A percentile compares a stretch with the other conserved stretches of the same genome.
Conservation (phyloP, 1,284 basidiomycete species). For the Polyporus tsugae region DNA sequence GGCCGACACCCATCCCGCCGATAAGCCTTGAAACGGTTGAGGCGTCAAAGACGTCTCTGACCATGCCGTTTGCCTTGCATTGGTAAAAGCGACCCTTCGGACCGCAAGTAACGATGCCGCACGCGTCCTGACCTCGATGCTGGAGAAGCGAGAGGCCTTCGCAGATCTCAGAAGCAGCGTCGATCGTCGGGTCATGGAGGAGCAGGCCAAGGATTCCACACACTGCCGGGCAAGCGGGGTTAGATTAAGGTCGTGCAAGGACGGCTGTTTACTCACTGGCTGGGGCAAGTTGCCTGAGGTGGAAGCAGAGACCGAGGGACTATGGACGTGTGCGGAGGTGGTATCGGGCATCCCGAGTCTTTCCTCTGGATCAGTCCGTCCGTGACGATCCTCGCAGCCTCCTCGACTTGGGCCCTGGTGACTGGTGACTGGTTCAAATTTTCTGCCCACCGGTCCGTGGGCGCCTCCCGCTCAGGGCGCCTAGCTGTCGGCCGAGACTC, state of each 20-base stretch:
- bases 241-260: slow-evolving; percentile 6
- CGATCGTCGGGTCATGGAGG: slow-evolving; percentile 77
- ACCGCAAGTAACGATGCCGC: slow-evolving; percentile 97
- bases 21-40: slow-evolving; percentile 80
- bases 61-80: slow-evolving; percentile 99
- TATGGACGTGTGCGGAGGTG: slow-evolving; percentile 25
- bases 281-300: slow-evolving; percentile 15
- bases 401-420: slow-evolving; percentile 5
- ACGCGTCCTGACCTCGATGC: slow-evolving; percentile 98
- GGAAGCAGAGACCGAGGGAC: slow-evolving; percentile 15
- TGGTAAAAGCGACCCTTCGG: slow-evolving; percentile 96
- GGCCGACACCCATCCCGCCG: slow-evolving; percentile 98
- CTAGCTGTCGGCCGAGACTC: slow-evolving; percentile 27
- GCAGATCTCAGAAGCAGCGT: slow-evolving; percentile 87
- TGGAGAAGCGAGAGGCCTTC: slow-evolving; percentile 93
- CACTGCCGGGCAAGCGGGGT: slow-evolving; percentile 53
- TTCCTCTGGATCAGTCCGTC: slow-evolving; percentile 14
- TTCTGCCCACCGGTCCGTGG: slow-evolving; percentile 26
- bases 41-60: slow-evolving; percentile 95
- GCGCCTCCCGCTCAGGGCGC: slow-evolving; percentile 13
- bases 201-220: slow-evolving; percentile 91
- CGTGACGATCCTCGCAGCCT: slow-evolving; percentile 8
- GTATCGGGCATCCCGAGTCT: slow-evolving; percentile 23
- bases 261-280: slow-evolving; percentile 21
- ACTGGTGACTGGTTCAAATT: slow-evolving; percentile 27